Evolutionary conservation across 2,329 filamentous ascomycete species (phyloP), one percentile per base, ranked within the genome.

Genomic region (Xylariales sp.): DNA sequence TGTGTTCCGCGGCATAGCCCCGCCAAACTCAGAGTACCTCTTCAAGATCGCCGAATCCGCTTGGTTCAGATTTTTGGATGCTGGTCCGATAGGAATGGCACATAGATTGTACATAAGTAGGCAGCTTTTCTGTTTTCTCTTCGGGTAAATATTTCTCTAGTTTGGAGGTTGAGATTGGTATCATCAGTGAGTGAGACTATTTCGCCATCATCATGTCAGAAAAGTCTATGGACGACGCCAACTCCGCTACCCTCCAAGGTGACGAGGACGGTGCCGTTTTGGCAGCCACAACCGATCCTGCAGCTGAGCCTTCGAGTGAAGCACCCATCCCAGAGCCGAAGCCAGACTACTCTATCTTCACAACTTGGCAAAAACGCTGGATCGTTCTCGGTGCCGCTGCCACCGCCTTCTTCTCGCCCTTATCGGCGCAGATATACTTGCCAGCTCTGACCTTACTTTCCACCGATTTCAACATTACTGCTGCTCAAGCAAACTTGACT

Each of bases 391-490:
- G 46, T 19, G 51, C 56, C 13, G 51, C 56, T 13, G 40, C 43
- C 11, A 53, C 50, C 5, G 55, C 56, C n/a, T 51, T 60, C 43
- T 54, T 60, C 33, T 59, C 57, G 1, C 57, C 56, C 11, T 34
- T 60, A 7, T 56, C 53, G 7, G 55, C 50, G 6, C 53, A 65
- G 37, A 70, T 70, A 5, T 72, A 70, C 55, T 64, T 67, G 23
- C 69, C 67, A 7, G 67, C 67, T 1, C 55, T 70, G 11, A 58
- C 59, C 15, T 50, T 56, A 3, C 47, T 72, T 7, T 60, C 67
- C 5, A 46, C 50, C 3, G 63, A 68, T 19, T 50, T 71, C 7
- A 17, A 58, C 27, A 62, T 71, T n/a, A 47, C 53, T 5, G 24
- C 46, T 7, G 46, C 40, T n/a, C 38, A 59, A 38, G 60, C 67